Evolutionary conservation across 192 early-diverging fungal genomes (phyloP), one percentile per base, ranked within the genome.

Genomic region (Rhizoclosmatium globosum): DNA sequence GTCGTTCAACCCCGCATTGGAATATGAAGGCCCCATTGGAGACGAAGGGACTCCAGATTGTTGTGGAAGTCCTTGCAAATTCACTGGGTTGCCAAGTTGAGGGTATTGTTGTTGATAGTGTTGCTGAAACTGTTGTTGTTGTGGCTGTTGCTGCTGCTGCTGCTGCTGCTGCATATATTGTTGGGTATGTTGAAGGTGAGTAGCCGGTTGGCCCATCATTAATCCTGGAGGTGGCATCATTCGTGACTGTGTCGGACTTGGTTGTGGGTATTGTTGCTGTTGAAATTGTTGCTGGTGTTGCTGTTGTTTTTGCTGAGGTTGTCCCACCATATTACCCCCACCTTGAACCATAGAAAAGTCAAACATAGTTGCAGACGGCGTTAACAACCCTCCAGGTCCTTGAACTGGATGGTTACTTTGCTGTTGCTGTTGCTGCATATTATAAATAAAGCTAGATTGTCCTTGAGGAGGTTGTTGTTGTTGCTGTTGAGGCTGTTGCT

Each of bases 341-440:
- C 44, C 44, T 42, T 62, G 58, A 44, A 64, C 42, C 9, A 64
- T 45, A 9, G 57, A 47, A 45, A 74, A 74, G 39, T 74, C 72
- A 74, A 74, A 74, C 72, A 74, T 31, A 6, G 72, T 74, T 45
- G 72, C 41, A 19, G 72, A 74, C 6, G 72, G 72, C 4, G 72
- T 74, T 59, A 74, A 48, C n/a, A 74, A 56, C 4, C 47, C 45
- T 13, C 59, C 58, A 53, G 47, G 69, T 23, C 4, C 23, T 56
- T n/a, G 61, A 17, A 9, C 6, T n/a, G 61, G 21, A 17, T n/a
- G 39, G 61, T n/a, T 64, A 9, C 21, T 44, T 15, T 43, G 65
- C 65, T 38, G 65, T 44, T 17, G 42, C 43, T 68, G 65, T 68
- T 68, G 65, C 21, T 57, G 48, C 69, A 71, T 71, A 21, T 68